Conservation (phyloP, 2,329 filamentous ascomycete species). For the Samsoniella hepiali region DNA sequence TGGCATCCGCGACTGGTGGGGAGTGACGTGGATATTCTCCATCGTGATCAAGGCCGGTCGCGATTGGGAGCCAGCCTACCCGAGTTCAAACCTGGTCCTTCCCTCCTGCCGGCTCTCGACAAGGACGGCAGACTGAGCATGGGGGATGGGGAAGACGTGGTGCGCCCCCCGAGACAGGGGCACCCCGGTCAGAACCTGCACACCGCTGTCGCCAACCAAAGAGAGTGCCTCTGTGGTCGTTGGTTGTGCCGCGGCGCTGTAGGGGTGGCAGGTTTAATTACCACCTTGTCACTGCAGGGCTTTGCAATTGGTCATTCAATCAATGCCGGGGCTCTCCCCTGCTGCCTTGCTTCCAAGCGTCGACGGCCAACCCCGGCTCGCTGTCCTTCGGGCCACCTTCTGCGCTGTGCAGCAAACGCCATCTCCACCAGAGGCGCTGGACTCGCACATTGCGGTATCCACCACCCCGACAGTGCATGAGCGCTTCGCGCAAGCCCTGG, state of each 20-base stretch:
- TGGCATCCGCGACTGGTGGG: conserved; percentile 7
- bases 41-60: conserved; percentile 16
- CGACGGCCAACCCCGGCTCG: conserved; percentile 39
- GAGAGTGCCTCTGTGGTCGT: conserved; percentile 15
- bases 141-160: conserved; percentile 26
- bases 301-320: conserved; percentile 52
- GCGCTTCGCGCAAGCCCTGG: conserved; percentile 11
- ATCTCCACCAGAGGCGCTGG: conserved; percentile 20
- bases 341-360: conserved; percentile 50
- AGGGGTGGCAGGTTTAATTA: conserved; percentile 41
- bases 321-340: conserved; percentile 43
- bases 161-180: conserved; percentile 21
- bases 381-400: conserved; percentile 5
- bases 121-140: conserved; percentile 2
- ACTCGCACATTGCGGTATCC: conserved; percentile 15
- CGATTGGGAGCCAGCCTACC: conserved; percentile 11
- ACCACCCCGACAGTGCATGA: conserved; percentile 9
- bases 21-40: conserved; percentile 12
- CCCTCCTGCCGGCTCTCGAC: neutral
- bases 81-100: neutral
- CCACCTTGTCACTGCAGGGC: conserved; percentile 29
- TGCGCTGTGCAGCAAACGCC: conserved; percentile 16
- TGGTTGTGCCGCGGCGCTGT: conserved; percentile 41
- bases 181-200: conserved; percentile 14
- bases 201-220: conserved; percentile 21